Conservation (phyloP, 179 eudicot species). For the Vitellaria paradoxa region DNA sequence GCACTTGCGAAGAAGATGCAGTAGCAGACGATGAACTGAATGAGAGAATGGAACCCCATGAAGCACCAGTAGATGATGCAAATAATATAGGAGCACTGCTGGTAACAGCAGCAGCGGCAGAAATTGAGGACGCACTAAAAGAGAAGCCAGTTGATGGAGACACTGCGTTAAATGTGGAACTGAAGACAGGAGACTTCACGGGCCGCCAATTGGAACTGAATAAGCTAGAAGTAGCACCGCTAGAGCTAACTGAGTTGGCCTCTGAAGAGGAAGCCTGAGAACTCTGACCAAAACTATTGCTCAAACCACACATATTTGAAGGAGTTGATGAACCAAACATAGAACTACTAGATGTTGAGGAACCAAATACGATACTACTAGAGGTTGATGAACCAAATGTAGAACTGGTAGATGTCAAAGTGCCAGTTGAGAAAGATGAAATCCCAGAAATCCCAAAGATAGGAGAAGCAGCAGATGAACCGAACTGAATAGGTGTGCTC, state of each 20-base stretch:
- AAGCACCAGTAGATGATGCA: constrained; percentile 24
- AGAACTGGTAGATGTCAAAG: too few relatives aligned
- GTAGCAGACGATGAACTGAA: constrained; percentile 26
- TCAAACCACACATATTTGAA: constrained; percentile 30
- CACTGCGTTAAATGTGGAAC: constrained; percentile 21
- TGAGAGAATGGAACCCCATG: constrained; percentile 26
- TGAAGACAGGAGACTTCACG: constrained; percentile 25
- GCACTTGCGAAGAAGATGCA: constrained; percentile 29
- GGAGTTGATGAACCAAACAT: constrained; percentile 28
- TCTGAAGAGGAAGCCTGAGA: constrained; percentile 18
- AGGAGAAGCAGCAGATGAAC: constrained; percentile 32
- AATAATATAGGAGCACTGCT: constrained; percentile 25
- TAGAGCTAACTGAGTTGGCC: constrained; percentile 26
- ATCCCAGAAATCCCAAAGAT: constrained; percentile 29
- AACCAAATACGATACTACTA: constrained; percentile 22
- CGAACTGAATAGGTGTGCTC: constrained; percentile 29
- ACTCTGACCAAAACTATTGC: constrained; percentile 19
- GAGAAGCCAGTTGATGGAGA: constrained; percentile 31
- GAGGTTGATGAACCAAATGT: constrained; percentile 25
- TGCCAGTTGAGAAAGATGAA: constrained; percentile 25
- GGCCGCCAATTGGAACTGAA: constrained; percentile 36
- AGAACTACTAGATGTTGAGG: constrained; percentile 23
- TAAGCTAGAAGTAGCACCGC: constrained; percentile 28
- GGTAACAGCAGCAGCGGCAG: constrained; percentile 28
- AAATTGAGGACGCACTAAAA: constrained; percentile 38